phyloP scores from a whole-genome alignment of 257 asterid genomes.

The Solanum neorickii region DNA sequence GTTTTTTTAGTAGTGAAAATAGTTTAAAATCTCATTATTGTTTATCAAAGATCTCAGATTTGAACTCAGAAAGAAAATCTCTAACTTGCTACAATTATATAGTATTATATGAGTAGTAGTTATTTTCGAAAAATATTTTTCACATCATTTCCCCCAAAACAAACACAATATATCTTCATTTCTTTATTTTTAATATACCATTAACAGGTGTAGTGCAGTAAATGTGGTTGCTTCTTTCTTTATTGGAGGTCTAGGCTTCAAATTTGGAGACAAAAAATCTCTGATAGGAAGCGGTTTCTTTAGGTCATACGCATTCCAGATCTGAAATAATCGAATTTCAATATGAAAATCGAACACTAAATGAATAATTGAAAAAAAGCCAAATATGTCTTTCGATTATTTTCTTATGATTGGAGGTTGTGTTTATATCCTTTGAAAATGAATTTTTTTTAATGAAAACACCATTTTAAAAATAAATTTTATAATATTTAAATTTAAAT shows the following conservation, averaged over 20 bases:
- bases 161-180: neutral
- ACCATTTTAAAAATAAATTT: no score
- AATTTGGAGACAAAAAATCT: no score
- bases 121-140: no score
- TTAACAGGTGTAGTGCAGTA: no score
- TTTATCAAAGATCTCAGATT: neutral
- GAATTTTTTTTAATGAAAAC: no score
- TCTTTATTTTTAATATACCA: neutral
- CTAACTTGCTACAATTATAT: neutral
- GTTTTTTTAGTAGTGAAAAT: neutral
- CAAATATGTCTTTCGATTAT: no score
- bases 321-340: neutral
- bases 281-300: neutral
- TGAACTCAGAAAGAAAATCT: neutral
- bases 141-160: neutral
- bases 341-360: neutral
- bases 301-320: accelerated
- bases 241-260: neutral
- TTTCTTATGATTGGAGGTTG: neutral
- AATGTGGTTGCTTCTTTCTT: neutral
- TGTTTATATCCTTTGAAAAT: neutral
- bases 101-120: no score
- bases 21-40: neutral
- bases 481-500: no score
- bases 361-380: no score